Conservation (phyloP, 2,329 filamentous ascomycete genomes). For the Trichocomaceae sp. region DNA sequence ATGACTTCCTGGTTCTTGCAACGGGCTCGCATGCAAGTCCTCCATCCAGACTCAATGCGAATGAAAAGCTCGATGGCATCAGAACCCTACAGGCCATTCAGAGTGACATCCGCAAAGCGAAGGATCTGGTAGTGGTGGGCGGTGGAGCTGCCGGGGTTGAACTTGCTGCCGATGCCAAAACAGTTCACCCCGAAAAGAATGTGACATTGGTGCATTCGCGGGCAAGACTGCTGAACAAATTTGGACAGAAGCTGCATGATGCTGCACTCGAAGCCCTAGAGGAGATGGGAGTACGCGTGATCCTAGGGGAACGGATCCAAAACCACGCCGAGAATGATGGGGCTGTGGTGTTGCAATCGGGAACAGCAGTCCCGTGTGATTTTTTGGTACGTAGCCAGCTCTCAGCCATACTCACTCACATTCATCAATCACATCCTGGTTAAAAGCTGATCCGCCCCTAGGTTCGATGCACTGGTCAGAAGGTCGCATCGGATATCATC, state of each 20-base stretch:
- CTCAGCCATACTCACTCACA: too few relatives aligned
- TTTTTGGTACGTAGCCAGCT: conserved; percentile 42
- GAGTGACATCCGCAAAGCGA: conserved; percentile 37
- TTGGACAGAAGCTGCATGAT: conserved; percentile 37
- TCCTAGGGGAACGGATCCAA: conserved; percentile 47
- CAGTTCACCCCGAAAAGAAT: conserved; percentile 49
- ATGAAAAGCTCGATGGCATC: conserved; percentile 38
- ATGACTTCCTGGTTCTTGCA: too few relatives aligned
- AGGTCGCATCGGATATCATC: conserved; percentile 49
- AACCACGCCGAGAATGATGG: conserved; percentile 32
- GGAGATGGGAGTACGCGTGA: conserved; percentile 44
- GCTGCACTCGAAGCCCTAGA: conserved; percentile 38
- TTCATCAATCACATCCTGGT: conserved; percentile 18
- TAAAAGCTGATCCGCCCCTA: conserved; percentile 20
- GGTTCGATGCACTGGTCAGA: conserved; percentile 57
- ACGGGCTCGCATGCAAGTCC: too few relatives aligned
- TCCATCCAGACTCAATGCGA: too few relatives aligned
- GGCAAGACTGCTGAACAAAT: conserved; percentile 47
- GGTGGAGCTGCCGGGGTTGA: conserved; percentile 58
- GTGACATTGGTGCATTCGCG: conserved; percentile 56
- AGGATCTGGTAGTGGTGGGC: conserved; percentile 47
- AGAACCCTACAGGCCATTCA: conserved; percentile 44
- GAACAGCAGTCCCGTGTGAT: conserved; percentile 44
- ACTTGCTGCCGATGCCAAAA: conserved; percentile 54
- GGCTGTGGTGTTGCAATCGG: conserved; percentile 42